Percentiles rank a stretch among this genome's conserved stretches.
Evolutionary conservation across 495 filamentous ascomycete genomes (phyloP).

Genomic region (Aspergillus ellipticus): DNA sequence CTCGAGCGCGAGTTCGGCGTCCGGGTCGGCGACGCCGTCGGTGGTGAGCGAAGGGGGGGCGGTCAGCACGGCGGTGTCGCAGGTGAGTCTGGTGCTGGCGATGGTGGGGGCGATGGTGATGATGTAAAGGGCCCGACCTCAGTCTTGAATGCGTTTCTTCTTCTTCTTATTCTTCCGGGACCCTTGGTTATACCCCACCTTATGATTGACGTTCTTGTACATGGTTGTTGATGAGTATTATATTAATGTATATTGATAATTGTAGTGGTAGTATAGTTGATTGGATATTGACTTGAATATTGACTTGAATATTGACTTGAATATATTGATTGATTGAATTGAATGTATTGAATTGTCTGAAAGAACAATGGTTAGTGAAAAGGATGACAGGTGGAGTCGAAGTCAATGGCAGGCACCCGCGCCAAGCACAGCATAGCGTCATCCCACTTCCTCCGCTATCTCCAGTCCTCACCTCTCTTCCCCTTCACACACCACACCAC

Average conservation of each 20-base stretch:
- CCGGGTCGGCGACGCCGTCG: not conserved
- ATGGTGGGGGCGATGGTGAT: not conserved
- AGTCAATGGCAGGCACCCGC: too few species aligned
- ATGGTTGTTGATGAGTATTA: constrained; percentile 3
- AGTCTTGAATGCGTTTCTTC: not conserved
- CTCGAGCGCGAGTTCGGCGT: not conserved
- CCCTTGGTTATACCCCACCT: not conserved
- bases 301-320: too few species aligned
- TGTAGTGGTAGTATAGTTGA: too few species aligned
- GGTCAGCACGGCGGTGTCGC: not conserved
- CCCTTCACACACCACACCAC: too few species aligned
- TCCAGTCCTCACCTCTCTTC: too few species aligned
- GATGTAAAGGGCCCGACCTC: not conserved
- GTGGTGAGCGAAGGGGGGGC: not conserved
- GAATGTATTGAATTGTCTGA: too few species aligned
- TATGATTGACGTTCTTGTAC: constrained; percentile 4
- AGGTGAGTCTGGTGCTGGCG: not conserved
- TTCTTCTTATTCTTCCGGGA: not conserved
- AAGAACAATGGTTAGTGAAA: too few species aligned
- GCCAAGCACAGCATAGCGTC: too few species aligned
- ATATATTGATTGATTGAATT: too few species aligned
- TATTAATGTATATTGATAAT: not conserved
- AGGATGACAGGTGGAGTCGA: too few species aligned
- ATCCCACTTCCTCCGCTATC: too few species aligned
- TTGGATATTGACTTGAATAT: too few species aligned